Evolutionary conservation across 1,139 yeast genomes (phyloP).

Genomic region (Trichomonascaceae sp.): DNA sequence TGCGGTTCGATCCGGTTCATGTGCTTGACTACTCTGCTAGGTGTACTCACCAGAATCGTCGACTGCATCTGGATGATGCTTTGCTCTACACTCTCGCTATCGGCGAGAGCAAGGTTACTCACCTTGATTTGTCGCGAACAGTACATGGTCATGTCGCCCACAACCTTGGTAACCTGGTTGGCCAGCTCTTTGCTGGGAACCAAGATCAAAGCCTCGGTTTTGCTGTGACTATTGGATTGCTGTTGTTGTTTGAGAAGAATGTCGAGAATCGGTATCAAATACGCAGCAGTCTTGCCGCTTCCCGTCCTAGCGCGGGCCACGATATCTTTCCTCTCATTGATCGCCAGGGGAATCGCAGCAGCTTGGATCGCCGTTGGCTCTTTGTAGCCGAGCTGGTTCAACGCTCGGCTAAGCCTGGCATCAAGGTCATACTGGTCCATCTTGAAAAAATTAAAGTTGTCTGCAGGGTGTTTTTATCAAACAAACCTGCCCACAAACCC

Average conservation of each 20-base stretch:
- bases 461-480: too few relatives aligned
- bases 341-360: constrained; percentile 81
- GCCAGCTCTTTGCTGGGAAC: constrained; percentile 84
- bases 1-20: constrained; percentile 26
- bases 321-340: constrained; percentile 75
- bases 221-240: constrained; percentile 5
- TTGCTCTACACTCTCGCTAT: constrained; percentile 58
- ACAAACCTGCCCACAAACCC: neutral
- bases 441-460: too few relatives aligned
- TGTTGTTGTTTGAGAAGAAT: constrained; percentile 34
- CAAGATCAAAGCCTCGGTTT: constrained; percentile 38
- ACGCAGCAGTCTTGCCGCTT: constrained; percentile 83
- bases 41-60: constrained; percentile 77
- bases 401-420: constrained; percentile 70
- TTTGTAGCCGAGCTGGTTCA: constrained; percentile 56
- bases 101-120: constrained; percentile 63
- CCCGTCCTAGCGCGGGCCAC: constrained; percentile 86
- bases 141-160: constrained; percentile 54
- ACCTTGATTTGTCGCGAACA: constrained; percentile 54
- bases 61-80: constrained; percentile 61
- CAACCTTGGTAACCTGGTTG: constrained; percentile 63
- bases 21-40: constrained; percentile 54
- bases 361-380: constrained; percentile 87
- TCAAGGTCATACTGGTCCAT: constrained; percentile 37
- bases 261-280: constrained; percentile 66